Conservation (phyloP, 78 protist species). For the Blattamonas nauphoetae region DNA sequence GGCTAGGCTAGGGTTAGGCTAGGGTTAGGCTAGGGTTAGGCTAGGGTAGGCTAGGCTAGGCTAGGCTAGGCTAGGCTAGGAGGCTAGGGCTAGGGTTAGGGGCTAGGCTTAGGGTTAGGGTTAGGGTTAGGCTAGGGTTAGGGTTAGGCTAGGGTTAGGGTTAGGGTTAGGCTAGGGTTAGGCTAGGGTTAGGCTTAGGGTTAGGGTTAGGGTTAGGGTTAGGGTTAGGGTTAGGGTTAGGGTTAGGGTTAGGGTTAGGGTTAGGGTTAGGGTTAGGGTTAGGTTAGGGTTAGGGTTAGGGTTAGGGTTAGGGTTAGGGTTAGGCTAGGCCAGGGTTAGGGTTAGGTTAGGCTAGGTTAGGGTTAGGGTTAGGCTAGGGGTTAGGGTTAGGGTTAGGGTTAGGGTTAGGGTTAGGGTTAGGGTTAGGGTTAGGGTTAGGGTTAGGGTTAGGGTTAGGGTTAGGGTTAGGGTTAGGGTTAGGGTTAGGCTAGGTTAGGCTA, state of each 20-base stretch:
- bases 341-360: too few species aligned
- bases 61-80: too few species aligned
- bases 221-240: neutral
- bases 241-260: neutral
- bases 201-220: neutral
- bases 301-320: slow-evolving; percentile 1
- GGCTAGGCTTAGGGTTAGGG: neutral
- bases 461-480: slow-evolving; percentile 1
- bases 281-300: slow-evolving; percentile 1
- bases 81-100: neutral
- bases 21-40: too few species aligned
- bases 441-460: slow-evolving; percentile 1
- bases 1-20: too few species aligned
- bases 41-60: too few species aligned
- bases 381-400: slow-evolving; percentile 1
- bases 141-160: too few species aligned
- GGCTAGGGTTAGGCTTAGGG: neutral
- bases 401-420: slow-evolving; percentile 1
- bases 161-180: too few species aligned
- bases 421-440: slow-evolving; percentile 1
- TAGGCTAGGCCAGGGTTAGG: too few species aligned
- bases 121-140: too few species aligned
- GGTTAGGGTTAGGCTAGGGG: too few species aligned
- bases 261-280: too few species aligned
- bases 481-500: neutral